Evolutionary conservation across 495 filamentous ascomycete species (phyloP).

Genomic region (Eremomyces bilateralis): DNA sequence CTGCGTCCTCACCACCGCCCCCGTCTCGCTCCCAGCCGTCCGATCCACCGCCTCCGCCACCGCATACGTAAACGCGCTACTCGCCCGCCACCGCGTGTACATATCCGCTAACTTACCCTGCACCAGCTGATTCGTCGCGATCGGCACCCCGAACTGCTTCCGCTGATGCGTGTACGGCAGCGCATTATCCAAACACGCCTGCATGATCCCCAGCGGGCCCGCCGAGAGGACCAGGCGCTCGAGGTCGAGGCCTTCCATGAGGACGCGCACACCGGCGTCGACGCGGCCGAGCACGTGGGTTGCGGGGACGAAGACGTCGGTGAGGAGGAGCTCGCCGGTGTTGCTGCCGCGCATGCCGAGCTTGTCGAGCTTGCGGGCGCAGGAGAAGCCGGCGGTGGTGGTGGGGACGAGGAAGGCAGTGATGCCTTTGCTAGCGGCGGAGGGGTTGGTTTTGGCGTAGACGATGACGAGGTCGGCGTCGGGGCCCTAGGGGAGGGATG

Average conservation of each 20-base stretch:
- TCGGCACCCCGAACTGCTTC: slow-evolving; percentile 70
- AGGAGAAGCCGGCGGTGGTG: slow-evolving; percentile 52
- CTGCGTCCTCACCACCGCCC: slow-evolving; percentile 29
- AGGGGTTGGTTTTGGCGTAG: slow-evolving; percentile 83
- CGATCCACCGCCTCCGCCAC: slow-evolving; percentile 42
- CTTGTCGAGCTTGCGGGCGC: slow-evolving; percentile 85
- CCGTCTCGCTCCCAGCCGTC: background rate
- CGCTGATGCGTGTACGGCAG: slow-evolving; percentile 79
- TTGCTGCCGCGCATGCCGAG: slow-evolving; percentile 95
- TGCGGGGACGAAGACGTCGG: slow-evolving; percentile 72
- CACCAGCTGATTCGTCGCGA: slow-evolving; percentile 82
- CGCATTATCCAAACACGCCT: slow-evolving; percentile 66
- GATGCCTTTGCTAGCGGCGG: slow-evolving; percentile 70
- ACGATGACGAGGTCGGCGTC: slow-evolving; percentile 79
- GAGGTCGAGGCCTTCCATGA: slow-evolving; percentile 93
- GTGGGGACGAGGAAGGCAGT: slow-evolving; percentile 71
- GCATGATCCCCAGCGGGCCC: slow-evolving; percentile 87
- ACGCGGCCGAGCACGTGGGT: slow-evolving; percentile 62
- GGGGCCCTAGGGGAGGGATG: slow-evolving; percentile 46
- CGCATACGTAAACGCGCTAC: slow-evolving; percentile 37
- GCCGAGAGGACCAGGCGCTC: slow-evolving; percentile 84
- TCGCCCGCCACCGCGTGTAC: slow-evolving; percentile 80
- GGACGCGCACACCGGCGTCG: slow-evolving; percentile 64
- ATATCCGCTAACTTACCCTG: slow-evolving; percentile 92
- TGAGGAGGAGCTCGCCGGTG: slow-evolving; percentile 86